Evolutionary conservation across 2,329 filamentous ascomycete genomes (phyloP).

Genomic region (Daldinia eschscholtzii): DNA sequence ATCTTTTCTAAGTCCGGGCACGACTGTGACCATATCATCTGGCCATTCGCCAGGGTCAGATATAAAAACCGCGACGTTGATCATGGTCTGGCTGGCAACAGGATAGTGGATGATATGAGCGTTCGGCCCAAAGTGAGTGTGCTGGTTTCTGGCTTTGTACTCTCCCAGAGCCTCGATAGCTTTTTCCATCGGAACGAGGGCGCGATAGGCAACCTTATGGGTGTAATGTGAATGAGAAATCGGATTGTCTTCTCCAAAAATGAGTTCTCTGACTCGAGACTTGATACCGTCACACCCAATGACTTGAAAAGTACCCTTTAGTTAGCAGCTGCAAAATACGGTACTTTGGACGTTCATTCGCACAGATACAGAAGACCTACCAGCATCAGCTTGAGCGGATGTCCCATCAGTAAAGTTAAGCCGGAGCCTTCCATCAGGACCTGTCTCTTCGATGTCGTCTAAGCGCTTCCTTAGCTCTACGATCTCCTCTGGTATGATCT

Average conservation of each 20-base stretch:
- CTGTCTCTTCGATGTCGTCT: slow-evolving; percentile 47
- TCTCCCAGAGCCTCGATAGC: slow-evolving; percentile 61
- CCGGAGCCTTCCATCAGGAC: slow-evolving; percentile 47
- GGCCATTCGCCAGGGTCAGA: slow-evolving; percentile 43
- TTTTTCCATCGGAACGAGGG: slow-evolving; percentile 62
- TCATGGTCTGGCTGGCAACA: slow-evolving; percentile 43
- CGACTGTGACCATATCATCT: slow-evolving; percentile 38
- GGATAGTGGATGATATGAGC: slow-evolving; percentile 46
- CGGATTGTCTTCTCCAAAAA: slow-evolving; percentile 58
- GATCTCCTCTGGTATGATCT: slow-evolving; percentile 58
- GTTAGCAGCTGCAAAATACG: slow-evolving; percentile 11
- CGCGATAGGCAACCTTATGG: slow-evolving; percentile 66
- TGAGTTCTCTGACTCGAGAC: slow-evolving; percentile 59
- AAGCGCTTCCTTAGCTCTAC: slow-evolving; percentile 58
- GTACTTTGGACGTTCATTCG: slow-evolving; percentile 42
- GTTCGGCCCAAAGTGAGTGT: slow-evolving; percentile 44
- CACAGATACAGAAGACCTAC: slow-evolving; percentile 27
- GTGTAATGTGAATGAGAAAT: slow-evolving; percentile 61
- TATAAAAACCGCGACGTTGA: slow-evolving; percentile 45
- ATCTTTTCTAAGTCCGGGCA: slow-evolving; percentile 37
- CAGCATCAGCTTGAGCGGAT: slow-evolving; percentile 53
- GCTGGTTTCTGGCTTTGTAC: slow-evolving; percentile 44
- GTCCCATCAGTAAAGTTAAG: slow-evolving; percentile 60
- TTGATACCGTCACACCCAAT: slow-evolving; percentile 64
- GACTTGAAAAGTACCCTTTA: slow-evolving; percentile 41